These are phyloP conservation scores for Erysimum cheiranthoides DNA, from an alignment of 345 rosid species.

Conservation along the genomic window DNA sequence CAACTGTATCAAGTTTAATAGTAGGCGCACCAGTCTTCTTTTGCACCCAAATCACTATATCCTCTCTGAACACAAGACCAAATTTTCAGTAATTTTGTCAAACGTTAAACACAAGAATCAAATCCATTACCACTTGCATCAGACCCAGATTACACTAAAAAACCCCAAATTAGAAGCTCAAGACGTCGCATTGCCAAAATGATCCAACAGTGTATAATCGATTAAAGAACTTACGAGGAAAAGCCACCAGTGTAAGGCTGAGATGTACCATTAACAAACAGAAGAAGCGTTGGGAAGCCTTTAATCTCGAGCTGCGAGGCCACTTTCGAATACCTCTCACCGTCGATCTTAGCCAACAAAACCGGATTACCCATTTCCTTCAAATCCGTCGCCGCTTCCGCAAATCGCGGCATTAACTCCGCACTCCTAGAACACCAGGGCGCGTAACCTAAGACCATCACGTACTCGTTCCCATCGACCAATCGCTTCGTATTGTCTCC, in stretches of 20 bases:
- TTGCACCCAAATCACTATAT: conserved; percentile 79
- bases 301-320: conserved; percentile 74
- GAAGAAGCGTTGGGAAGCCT: conserved; percentile 85
- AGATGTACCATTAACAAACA: conserved; percentile 78
- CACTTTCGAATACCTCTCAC: conserved; percentile 74
- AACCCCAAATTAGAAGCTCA: neutral
- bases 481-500: conserved; percentile 58
- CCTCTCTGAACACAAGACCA: conserved; percentile 55
- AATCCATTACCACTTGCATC: neutral
- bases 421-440: conserved; percentile 95
- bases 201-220: neutral
- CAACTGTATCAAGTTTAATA: conserved; percentile 54
- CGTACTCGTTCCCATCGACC: conserved; percentile 62
- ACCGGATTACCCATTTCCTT: conserved; percentile 62
- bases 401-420: conserved; percentile 95
- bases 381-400: conserved; percentile 81
- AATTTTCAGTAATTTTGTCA: neutral
- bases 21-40: conserved; percentile 80
- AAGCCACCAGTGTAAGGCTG: conserved; percentile 80
- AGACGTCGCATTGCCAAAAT: neutral
- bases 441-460: conserved; percentile 80
- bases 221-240: conserved; percentile 58
- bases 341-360: conserved; percentile 88
- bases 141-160: neutral
- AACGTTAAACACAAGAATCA: neutral